Evolutionary conservation across 192 early-diverging fungal genomes (phyloP), one percentile per base, ranked within the genome.

Genomic region (Cetraspora pellucida): DNA sequence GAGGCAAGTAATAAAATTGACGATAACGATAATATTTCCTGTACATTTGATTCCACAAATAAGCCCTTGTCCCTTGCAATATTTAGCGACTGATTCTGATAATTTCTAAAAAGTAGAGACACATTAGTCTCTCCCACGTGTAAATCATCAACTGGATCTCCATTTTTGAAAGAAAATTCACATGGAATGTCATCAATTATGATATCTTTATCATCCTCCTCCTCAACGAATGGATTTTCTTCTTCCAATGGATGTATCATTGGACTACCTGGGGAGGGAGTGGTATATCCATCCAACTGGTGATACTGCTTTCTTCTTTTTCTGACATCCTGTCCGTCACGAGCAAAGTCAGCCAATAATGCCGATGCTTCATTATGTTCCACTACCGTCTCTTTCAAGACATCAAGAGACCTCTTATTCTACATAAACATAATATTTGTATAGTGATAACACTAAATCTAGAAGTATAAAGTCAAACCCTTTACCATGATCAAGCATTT

Each of bases 271-370:
- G 7, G 64, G 64, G 28, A 66, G 0, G 31, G 64, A 66, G 64
- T 66, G n/a, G 64, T 66, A 66, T n/a, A 66, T 66, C 64, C 64
- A 10, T 44, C 64, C 30, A n/a, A 50, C 68, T 70, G n/a, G 47
- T 70, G 68, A 70, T 70, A 70, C 9, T 70, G 21, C 47, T 70
- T 70, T 52, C 68, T 70, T 70, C 47, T 70, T 70, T 70, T 69
- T 69, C 44, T 49, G 43, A n/a, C 67, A 70, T n/a, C n/a, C n/a
- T n/a, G n/a, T n/a, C n/a, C n/a, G n/a, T n/a, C n/a, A n/a, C 45
- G 68, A 70, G 68, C n/a, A 46, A 70, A 70, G 47, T 70, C 46
- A 52, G 45, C 68, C 14, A 52, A 70, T 3, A 70, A 10, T 52
- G 1, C 21, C 2, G 21, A 70, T 70, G 46, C 21, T 70, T 49